Conservation (phyloP, 768 basidiomycete genomes). For the Dioszegia aurantiaca region DNA sequence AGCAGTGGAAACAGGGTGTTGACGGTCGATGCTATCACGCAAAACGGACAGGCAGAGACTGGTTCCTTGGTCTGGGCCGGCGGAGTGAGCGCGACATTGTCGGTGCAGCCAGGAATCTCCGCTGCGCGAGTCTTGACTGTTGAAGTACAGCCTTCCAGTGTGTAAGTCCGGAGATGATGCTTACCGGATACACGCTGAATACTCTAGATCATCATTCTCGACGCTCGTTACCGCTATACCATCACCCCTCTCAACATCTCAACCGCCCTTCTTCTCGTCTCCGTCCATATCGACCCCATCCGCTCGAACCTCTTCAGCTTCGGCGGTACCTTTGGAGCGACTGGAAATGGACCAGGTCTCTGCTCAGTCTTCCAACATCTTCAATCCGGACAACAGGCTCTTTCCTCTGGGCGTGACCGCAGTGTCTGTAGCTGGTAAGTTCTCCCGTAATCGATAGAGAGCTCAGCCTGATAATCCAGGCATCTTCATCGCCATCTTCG, state of each 20-base stretch:
- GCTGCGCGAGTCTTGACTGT: not conserved
- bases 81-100: not conserved
- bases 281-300: not conserved
- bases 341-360: not conserved
- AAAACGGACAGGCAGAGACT: not conserved
- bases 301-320: not conserved
- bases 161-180: too few relatives aligned
- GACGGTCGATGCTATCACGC: not conserved
- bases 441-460: not conserved
- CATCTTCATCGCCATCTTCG: conserved; percentile 16
- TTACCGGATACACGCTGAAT: not conserved
- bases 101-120: not conserved
- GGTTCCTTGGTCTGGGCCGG: not conserved
- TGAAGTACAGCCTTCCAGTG: not conserved
- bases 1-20: not conserved
- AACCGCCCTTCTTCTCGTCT: not conserved
- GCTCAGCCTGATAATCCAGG: conserved; percentile 16
- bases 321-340: not conserved
- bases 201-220: not conserved
- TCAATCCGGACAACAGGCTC: conserved; percentile 26
- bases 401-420: conserved; percentile 28
- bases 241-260: not conserved
- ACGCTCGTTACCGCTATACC: not conserved
- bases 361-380: conserved; percentile 14
- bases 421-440: conserved; percentile 21